Conservation (phyloP, 768 basidiomycete genomes). For the Nidula microcarpa region DNA sequence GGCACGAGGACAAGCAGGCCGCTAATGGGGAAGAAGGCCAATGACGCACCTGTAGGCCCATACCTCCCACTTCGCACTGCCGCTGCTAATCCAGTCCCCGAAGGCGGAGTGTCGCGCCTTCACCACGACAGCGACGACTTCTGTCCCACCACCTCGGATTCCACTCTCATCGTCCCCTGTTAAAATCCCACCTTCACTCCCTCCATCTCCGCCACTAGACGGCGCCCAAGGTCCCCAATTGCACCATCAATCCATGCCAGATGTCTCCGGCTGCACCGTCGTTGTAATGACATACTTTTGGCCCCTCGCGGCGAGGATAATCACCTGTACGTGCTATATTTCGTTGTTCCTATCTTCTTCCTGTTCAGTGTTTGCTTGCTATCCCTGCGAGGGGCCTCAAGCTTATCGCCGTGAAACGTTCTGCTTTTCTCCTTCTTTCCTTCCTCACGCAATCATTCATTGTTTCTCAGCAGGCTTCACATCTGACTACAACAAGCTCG, state of each 20-base stretch:
- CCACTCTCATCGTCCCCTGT: constrained; percentile 14
- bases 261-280: too few relatives aligned
- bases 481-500: constrained; percentile 62
- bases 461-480: constrained; percentile 45
- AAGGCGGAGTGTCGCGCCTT: constrained; percentile 66
- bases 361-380: not conserved
- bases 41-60: constrained; percentile 33
- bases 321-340: constrained; percentile 50
- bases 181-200: too few relatives aligned
- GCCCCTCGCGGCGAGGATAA: constrained; percentile 76
- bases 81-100: not conserved
- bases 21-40: constrained; percentile 36
- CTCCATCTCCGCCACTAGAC: too few relatives aligned
- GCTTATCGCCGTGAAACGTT: too few relatives aligned
- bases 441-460: not conserved
- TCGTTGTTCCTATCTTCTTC: not conserved
- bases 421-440: too few relatives aligned
- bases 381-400: too few relatives aligned
- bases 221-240: too few relatives aligned
- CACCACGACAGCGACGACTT: constrained; percentile 44
- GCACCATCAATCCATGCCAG: too few relatives aligned
- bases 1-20: constrained; percentile 34
- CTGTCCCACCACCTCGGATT: too few relatives aligned
- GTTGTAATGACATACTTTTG: too few relatives aligned
- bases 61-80: constrained; percentile 1